phyloP scores from a whole-genome alignment of 257 asterid genomes.

The Craterostigma plantagineum region DNA sequence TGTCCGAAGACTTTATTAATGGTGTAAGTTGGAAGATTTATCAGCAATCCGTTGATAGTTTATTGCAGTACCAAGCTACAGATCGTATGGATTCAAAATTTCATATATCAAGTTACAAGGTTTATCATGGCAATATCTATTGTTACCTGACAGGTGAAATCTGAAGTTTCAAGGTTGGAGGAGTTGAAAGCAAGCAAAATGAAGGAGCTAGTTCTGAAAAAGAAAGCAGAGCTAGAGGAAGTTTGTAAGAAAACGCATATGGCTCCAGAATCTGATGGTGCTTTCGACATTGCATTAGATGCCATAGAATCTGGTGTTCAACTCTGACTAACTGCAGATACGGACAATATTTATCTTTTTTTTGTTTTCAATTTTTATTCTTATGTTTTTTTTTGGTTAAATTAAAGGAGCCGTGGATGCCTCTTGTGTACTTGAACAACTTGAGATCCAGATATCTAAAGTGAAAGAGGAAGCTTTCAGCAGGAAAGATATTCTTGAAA shows the following conservation, averaged over 20 bases:
- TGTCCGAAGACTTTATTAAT: slow-evolving; percentile 47
- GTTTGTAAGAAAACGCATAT: slow-evolving; percentile 70
- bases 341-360: slow-evolving; percentile 6
- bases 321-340: background rate
- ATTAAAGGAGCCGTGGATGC: slow-evolving; percentile 71
- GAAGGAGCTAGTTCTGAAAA: slow-evolving; percentile 91
- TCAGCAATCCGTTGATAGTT: background rate
- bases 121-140: slow-evolving; percentile 7
- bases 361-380: background rate
- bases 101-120: slow-evolving; percentile 7
- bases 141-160: slow-evolving; percentile 41
- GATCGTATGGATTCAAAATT: slow-evolving; percentile 1
- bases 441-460: slow-evolving; percentile 73
- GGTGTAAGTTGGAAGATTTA: slow-evolving; percentile 36
- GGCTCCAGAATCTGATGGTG: slow-evolving; percentile 42
- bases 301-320: slow-evolving; percentile 81
- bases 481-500: slow-evolving; percentile 91
- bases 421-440: slow-evolving; percentile 68
- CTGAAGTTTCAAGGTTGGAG: slow-evolving; percentile 79
- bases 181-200: slow-evolving; percentile 81
- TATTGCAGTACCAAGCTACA: too few relatives aligned
- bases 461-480: slow-evolving; percentile 79
- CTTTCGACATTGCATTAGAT: slow-evolving; percentile 43
- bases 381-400: slow-evolving; percentile 8
- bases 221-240: slow-evolving; percentile 81